A percentile compares a stretch with the other conserved stretches of the same genome.
phyloP scores from a whole-genome alignment of 495 filamentous ascomycete genomes.

The Aspergillus ellipticus region DNA sequence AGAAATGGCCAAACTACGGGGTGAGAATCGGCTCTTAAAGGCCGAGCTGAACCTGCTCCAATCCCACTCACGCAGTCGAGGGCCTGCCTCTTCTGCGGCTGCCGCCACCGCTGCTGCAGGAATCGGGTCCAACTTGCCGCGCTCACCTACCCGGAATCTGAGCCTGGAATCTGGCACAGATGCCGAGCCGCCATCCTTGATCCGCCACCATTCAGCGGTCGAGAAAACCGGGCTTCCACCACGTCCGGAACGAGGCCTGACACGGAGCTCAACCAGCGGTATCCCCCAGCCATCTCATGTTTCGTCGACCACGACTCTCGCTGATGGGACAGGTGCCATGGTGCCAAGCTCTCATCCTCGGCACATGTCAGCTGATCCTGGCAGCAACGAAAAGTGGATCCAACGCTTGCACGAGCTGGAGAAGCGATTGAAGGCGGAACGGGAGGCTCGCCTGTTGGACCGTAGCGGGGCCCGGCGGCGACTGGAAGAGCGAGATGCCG shows the following conservation, averaged over 20 bases:
- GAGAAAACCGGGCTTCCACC: conserved; percentile 20
- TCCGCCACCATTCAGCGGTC: conserved; percentile 46
- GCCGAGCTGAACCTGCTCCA: conserved; percentile 77
- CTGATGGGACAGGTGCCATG: conserved; percentile 30
- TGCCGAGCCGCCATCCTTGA: conserved; percentile 39
- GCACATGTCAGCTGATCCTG: conserved; percentile 24
- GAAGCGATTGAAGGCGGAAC: conserved; percentile 80
- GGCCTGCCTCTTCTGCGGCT: conserved; percentile 8
- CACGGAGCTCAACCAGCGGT: conserved; percentile 30
- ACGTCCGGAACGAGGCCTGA: conserved; percentile 22
- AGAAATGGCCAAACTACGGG: conserved; percentile 68
- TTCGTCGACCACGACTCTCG: conserved; percentile 31
- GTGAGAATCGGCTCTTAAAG: conserved; percentile 77
- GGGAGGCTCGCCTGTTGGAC: conserved; percentile 83
- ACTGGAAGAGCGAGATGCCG: conserved; percentile 74
- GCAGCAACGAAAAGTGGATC: conserved; percentile 72
- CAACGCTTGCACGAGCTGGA: conserved; percentile 82
- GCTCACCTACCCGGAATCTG: conserved; percentile 8
- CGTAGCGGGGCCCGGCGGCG: conserved; percentile 77
- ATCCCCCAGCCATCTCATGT: conserved; percentile 36
- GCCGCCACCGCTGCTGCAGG: conserved; percentile 26
- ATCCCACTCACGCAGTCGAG: conserved; percentile 39
- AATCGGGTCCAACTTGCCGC: conserved; percentile 28
- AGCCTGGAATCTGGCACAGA: conserved; percentile 15
- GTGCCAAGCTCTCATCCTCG: conserved; percentile 30